A percentile compares a stretch with the other conserved stretches of the same genome.
Evolutionary conservation across 768 basidiomycete species (phyloP).

Genomic region (Antrodiella citrinella): DNA sequence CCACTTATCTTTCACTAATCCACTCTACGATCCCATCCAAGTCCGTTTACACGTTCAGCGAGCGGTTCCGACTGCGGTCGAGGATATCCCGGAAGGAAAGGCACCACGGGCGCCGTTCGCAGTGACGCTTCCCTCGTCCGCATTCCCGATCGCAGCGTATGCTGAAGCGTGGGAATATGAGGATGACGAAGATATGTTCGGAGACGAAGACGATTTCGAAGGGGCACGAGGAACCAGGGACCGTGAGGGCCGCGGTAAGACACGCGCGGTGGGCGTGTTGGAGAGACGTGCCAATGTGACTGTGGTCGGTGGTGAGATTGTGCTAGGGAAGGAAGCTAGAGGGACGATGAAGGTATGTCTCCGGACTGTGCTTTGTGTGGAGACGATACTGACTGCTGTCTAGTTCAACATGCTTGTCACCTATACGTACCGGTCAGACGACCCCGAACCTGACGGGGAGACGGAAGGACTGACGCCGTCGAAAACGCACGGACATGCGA

Average conservation of each 20-base stretch:
- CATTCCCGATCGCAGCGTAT: constrained; percentile 82
- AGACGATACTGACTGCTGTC: neutral
- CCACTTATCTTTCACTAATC: constrained; percentile 89
- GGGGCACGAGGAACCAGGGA: constrained; percentile 28
- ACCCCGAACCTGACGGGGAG: constrained; percentile 61
- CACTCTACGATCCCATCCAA: constrained; percentile 91
- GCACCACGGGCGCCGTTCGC: constrained; percentile 68
- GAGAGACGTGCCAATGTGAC: constrained; percentile 90
- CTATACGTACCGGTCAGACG: constrained; percentile 91
- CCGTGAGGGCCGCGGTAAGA: constrained; percentile 37
- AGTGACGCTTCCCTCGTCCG: constrained; percentile 65
- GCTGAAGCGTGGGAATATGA: constrained; percentile 99
- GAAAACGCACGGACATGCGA: constrained; percentile 25
- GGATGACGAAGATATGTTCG: constrained; percentile 80
- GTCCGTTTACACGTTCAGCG: constrained; percentile 80
- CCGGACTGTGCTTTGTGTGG: neutral
- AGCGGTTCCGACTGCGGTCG: constrained; percentile 32
- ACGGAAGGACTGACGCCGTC: constrained; percentile 29
- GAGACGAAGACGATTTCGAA: constrained; percentile 35
- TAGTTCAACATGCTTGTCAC: constrained; percentile 94
- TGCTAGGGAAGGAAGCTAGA: constrained; percentile 69
- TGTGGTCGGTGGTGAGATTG: constrained; percentile 81
- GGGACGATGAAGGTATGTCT: constrained; percentile 68
- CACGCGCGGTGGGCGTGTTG: constrained; percentile 67
- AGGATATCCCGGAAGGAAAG: constrained; percentile 40